Conservation (phyloP, 176 grass and related monocot species). For the Cocos nucifera region DNA sequence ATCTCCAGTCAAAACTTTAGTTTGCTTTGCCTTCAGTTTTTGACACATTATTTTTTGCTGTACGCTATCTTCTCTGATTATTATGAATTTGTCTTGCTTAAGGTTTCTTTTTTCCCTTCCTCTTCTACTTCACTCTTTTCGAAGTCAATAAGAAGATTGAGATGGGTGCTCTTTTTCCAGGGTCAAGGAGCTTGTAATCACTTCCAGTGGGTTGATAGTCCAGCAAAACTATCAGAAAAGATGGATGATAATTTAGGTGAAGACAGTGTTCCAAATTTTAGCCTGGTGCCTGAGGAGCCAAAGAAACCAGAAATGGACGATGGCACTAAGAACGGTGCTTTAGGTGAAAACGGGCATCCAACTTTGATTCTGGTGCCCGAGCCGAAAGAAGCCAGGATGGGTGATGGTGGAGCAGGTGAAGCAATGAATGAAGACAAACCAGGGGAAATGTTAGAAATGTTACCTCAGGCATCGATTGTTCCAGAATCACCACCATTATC, state of each 20-base stretch:
- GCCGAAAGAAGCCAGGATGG: not conserved
- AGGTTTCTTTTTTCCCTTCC: no score
- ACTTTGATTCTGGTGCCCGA: not conserved
- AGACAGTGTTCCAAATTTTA: not conserved
- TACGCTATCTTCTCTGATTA: no score
- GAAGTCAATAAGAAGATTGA: no score
- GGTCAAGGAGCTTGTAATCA: constrained; percentile 40
- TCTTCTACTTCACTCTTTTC: no score
- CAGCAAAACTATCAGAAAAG: not conserved
- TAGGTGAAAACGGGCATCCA: no score
- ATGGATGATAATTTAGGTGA: not conserved
- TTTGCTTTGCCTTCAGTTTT: no score
- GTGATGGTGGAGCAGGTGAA: not conserved
- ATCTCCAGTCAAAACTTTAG: no score
- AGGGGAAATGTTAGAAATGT: no score
- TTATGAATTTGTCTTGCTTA: no score
- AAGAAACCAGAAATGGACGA: not conserved
- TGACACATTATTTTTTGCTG: no score
- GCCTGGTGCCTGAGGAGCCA: constrained; percentile 2
- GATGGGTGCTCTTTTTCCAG: constrained; percentile 12
- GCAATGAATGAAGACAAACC: no score
- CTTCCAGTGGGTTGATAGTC: constrained; percentile 6
- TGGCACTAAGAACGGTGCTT: not conserved
- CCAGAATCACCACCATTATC: not conserved
- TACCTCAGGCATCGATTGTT: no score